These are phyloP conservation scores for Paraglomus brasilianum DNA, from an alignment of 192 early-diverging fungal genomes.

Conservation along the genomic window DNA sequence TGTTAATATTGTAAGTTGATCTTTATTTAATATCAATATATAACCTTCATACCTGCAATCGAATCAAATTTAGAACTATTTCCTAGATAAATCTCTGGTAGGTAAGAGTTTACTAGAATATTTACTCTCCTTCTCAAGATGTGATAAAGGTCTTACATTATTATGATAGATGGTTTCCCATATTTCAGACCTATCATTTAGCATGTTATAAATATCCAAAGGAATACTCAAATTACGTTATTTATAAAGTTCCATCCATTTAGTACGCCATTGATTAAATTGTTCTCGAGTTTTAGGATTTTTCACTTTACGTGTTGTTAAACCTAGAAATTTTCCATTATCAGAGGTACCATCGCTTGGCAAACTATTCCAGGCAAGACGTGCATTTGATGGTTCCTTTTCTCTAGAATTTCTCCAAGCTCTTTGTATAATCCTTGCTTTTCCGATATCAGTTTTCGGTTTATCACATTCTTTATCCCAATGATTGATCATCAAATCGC, in stretches of 20 bases:
- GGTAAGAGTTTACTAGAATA: too few relatives aligned
- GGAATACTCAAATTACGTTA: neutral
- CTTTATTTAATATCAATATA: too few relatives aligned
- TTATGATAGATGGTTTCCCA: too few relatives aligned
- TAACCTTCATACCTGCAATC: too few relatives aligned
- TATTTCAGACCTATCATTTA: too few relatives aligned
- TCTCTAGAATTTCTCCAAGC: slow-evolving; percentile 11
- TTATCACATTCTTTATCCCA: slow-evolving; percentile 24
- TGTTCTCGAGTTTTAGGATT: slow-evolving; percentile 6
- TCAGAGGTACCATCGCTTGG: neutral
- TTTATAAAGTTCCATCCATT: slow-evolving; percentile 12
- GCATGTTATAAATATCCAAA: neutral
- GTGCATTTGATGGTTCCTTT: neutral
- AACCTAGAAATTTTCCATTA: neutral
- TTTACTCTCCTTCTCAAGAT: too few relatives aligned
- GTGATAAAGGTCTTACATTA: too few relatives aligned
- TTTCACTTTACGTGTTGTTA: slow-evolving; percentile 7
- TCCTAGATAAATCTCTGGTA: too few relatives aligned
- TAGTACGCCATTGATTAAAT: slow-evolving; percentile 15
- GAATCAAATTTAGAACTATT: too few relatives aligned
- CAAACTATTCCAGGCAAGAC: neutral
- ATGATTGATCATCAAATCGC: slow-evolving; percentile 17
- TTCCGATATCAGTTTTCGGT: slow-evolving; percentile 2
- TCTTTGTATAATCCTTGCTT: slow-evolving; percentile 28
- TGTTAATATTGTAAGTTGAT: too few relatives aligned